A percentile compares a stretch with the other conserved stretches of the same genome.
Evolutionary conservation across 257 asterid species (phyloP).

Genomic region (Ilex asprella): DNA sequence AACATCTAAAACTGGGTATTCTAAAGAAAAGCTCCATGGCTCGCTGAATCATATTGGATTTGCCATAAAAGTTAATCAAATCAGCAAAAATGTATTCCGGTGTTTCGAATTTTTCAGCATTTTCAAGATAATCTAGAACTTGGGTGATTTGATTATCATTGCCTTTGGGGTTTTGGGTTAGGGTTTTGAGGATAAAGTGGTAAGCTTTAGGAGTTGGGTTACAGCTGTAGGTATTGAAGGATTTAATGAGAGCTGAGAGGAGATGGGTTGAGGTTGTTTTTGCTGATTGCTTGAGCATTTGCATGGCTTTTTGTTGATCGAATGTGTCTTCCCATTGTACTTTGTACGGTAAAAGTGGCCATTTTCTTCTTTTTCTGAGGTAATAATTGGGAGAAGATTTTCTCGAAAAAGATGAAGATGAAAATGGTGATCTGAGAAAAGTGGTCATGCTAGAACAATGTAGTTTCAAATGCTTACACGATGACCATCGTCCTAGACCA

Average conservation of each 20-base stretch:
- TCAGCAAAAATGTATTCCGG: constrained; percentile 50
- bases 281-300: constrained; percentile 27
- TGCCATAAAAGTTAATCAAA: constrained; percentile 56
- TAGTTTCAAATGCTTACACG: too few relatives aligned
- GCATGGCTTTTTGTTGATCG: constrained; percentile 46
- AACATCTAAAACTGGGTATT: constrained; percentile 54
- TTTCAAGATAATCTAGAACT: constrained; percentile 43
- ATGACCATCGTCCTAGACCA: too few relatives aligned
- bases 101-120: constrained; percentile 40
- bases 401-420: constrained; percentile 28
- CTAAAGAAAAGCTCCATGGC: constrained; percentile 55
- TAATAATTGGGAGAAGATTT: constrained; percentile 33
- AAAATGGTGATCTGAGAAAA: not conserved
- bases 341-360: constrained; percentile 54
- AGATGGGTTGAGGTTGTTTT: constrained; percentile 26
- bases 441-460: too few relatives aligned
- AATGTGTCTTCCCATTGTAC: constrained; percentile 34
- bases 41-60: constrained; percentile 24
- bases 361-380: constrained; percentile 60
- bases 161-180: constrained; percentile 22
- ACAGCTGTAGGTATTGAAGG: constrained; percentile 44
- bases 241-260: constrained; percentile 32
- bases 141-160: constrained; percentile 30
- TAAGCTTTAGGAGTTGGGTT: constrained; percentile 52
- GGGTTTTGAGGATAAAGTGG: constrained; percentile 41